Base-by-base conservation (phyloP, 129 eudicot species). In the Flaveria bidentis region DNA sequence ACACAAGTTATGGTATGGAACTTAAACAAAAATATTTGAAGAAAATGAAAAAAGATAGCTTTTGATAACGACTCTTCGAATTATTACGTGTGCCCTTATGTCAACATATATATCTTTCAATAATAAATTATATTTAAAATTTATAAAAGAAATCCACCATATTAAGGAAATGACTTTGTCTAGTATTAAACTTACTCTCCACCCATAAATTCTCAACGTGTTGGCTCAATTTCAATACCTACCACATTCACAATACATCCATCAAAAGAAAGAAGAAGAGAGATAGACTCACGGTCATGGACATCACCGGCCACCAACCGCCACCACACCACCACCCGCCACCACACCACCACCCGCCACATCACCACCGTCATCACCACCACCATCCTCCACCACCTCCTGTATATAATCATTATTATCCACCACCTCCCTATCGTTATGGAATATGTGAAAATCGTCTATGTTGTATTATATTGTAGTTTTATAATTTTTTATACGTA, bases 381-480 rank as follows among this genome's bases (percentile, higher is more conserved):
- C 66, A 20, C 6, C 64, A 9, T 8, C 64, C 5, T 0, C 33
- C 63, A 20, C 64, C 36, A 8, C 33, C 14, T 58, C 36, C 33
- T 10, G 65, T 58, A 11, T 4, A 23, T 9, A 9, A 22, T 20
- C 33, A 20, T 22, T 10, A 8, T 14, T 58, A 10, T 23, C 65
- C 39, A 12, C 67, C 67, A 26, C 67, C 41, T 12, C 41, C 39
- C 18, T 12, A 26, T 17, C 67, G 42, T 41, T 28, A 26, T 61
- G 67, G 12, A 61, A 20, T 61, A 30, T 61, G 25, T 61, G 67
- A 61, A 61, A 42, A 61, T 61, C 67, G 67, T 26, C 9, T 61
- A 26, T 61, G 67, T 26, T 61, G 67, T 61, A 61, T 1, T 25
- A 61, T 61, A 25, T 13, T 61, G 9, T 61, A 61, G 67, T 0